A percentile compares a stretch with the other conserved stretches of the same genome.
Evolutionary conservation across 2,329 filamentous ascomycete genomes (phyloP).

Genomic region (Talaromyces sp.): DNA sequence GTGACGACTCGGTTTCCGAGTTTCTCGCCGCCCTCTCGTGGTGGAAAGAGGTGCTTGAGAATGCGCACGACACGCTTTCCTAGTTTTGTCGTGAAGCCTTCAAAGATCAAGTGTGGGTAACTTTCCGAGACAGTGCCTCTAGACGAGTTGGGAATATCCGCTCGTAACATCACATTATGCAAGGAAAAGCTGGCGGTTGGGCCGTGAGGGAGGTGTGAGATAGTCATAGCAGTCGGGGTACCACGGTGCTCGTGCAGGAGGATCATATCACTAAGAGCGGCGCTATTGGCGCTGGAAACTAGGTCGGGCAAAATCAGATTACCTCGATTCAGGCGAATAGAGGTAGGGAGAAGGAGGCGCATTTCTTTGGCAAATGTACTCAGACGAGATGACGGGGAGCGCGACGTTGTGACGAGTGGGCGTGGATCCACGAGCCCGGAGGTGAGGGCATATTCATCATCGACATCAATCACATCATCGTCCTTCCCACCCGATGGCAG

Average conservation of each 20-base stretch:
- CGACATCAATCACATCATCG: constrained; percentile 74
- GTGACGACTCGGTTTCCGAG: constrained; percentile 85
- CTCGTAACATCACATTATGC: constrained; percentile 86
- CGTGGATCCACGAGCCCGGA: constrained; percentile 89
- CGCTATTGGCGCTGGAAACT: constrained; percentile 71
- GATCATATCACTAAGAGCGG: constrained; percentile 77
- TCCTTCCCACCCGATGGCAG: constrained; percentile 28
- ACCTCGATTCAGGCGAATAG: constrained; percentile 84
- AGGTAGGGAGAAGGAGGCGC: constrained; percentile 73
- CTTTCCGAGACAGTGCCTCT: constrained; percentile 85
- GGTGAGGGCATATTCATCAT: constrained; percentile 86
- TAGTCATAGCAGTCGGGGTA: constrained; percentile 80
- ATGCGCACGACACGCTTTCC: constrained; percentile 83
- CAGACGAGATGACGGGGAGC: constrained; percentile 78
- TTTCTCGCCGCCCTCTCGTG: constrained; percentile 73
- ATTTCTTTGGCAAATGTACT: constrained; percentile 93
- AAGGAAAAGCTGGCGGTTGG: constrained; percentile 83
- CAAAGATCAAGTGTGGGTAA: constrained; percentile 93
- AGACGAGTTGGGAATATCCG: constrained; percentile 84
- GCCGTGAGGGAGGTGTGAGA: constrained; percentile 83
- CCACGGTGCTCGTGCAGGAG: constrained; percentile 89
- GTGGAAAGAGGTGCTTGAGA: constrained; percentile 89
- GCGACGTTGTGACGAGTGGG: constrained; percentile 83
- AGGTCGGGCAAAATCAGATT: constrained; percentile 84
- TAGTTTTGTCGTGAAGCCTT: constrained; percentile 78